Evolutionary conservation across 2,329 filamentous ascomycete genomes (phyloP).

Genomic region (Tolypocladium ovalisporum): DNA sequence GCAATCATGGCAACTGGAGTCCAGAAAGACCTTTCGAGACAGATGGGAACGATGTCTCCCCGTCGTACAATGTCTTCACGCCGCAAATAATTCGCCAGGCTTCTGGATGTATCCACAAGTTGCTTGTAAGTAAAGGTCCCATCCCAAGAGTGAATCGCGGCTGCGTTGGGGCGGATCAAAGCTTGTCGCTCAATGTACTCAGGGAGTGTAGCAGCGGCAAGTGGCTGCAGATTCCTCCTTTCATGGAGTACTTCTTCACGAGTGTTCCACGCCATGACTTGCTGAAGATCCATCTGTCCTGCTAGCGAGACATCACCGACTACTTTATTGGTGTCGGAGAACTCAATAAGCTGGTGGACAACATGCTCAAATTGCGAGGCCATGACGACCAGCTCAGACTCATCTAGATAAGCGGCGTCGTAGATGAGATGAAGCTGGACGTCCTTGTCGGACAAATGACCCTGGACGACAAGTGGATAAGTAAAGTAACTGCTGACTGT

Average conservation of each 20-base stretch:
- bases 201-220: neutral
- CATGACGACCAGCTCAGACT: neutral
- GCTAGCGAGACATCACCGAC: neutral
- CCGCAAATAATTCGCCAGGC: conserved; percentile 19
- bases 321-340: neutral
- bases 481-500: neutral
- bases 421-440: neutral
- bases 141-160: conserved; percentile 32
- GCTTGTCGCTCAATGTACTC: conserved; percentile 15
- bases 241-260: neutral
- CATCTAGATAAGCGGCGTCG: neutral
- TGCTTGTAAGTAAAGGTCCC: conserved; percentile 29
- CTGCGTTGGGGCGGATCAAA: conserved; percentile 15
- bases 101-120: conserved; percentile 24
- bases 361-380: neutral
- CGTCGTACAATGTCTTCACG: conserved; percentile 8
- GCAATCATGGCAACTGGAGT: conserved; percentile 19
- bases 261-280: neutral
- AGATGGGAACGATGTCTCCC: conserved; percentile 17
- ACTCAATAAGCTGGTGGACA: neutral
- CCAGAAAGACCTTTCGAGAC: conserved; percentile 27
- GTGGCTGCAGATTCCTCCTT: no score
- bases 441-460: neutral
- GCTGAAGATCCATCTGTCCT: neutral
- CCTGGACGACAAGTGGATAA: neutral